Percentiles rank a stretch among this genome's conserved stretches.
phyloP scores from a whole-genome alignment of 2,329 filamentous ascomycete species.

The Aspergillus awamori region DNA sequence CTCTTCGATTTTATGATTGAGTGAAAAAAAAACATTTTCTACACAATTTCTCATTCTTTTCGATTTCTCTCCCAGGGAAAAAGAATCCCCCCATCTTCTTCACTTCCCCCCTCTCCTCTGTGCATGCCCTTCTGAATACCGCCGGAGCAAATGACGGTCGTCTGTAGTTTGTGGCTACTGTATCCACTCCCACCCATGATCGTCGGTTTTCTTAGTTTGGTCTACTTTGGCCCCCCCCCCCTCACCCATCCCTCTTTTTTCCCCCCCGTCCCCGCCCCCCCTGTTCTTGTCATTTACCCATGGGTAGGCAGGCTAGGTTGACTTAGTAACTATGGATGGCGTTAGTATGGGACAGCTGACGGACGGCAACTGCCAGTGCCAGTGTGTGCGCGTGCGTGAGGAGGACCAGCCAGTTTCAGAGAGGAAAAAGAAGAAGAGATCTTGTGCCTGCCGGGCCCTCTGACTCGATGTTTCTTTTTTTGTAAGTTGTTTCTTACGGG shows the following conservation, averaged over 20 bases:
- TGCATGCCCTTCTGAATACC: slow-evolving; percentile 21
- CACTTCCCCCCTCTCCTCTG: slow-evolving; percentile 1
- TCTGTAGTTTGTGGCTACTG: slow-evolving; percentile 27
- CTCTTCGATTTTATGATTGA: too few species aligned
- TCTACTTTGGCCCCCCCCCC: not conserved
- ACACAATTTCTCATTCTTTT: too few species aligned
- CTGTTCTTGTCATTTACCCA: slow-evolving; percentile 21
- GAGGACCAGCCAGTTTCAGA: not conserved
- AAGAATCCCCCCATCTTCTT: not conserved
- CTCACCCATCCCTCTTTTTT: slow-evolving; percentile 4
- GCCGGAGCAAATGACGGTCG: slow-evolving; percentile 23
- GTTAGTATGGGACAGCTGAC: slow-evolving; percentile 25
- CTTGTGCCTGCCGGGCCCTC: not conserved
- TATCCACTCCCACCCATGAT: slow-evolving; percentile 29
- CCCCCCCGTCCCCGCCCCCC: slow-evolving; percentile 2
- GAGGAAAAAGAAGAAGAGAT: not conserved
- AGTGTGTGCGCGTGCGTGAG: slow-evolving; percentile 7
- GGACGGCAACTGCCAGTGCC: not conserved
- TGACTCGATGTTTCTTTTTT: not conserved
- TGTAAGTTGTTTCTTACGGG: not conserved
- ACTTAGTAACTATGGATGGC: slow-evolving; percentile 14
- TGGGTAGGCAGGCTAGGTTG: too few species aligned
- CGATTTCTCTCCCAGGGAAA: too few species aligned
- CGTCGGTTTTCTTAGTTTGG: slow-evolving; percentile 19
- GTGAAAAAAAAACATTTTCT: too few species aligned